Evolutionary conservation across 192 early-diverging fungal genomes (phyloP).

Genomic region (Mortierella alpina): DNA sequence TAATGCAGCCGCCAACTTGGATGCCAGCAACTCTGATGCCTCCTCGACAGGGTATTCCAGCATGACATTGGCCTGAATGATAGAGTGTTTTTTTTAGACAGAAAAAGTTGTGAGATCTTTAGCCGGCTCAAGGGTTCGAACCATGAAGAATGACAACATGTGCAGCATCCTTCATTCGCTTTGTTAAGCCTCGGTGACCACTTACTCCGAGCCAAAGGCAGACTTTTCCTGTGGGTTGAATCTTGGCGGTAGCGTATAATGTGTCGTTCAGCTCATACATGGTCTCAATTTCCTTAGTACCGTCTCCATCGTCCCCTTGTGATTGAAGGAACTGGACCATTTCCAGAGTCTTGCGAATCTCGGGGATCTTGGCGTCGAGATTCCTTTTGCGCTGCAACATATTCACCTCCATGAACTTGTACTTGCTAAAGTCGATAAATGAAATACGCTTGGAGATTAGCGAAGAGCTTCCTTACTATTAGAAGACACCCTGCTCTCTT

Average conservation of each 20-base stretch:
- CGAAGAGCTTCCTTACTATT: background rate
- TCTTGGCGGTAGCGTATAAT: constrained; percentile 85
- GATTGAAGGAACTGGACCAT: constrained; percentile 84
- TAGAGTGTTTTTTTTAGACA: constrained; percentile 1
- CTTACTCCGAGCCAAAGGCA: constrained; percentile 95
- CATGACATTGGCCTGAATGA: constrained; percentile 92
- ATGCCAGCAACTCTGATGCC: constrained; percentile 78
- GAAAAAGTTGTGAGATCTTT: background rate
- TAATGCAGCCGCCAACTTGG: constrained; percentile 81
- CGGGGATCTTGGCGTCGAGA: constrained; percentile 94
- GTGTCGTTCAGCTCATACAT: constrained; percentile 97
- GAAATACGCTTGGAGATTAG: background rate
- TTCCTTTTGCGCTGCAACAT: constrained; percentile 83
- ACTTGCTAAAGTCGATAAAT: constrained; percentile 77
- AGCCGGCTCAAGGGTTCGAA: too few relatives aligned
- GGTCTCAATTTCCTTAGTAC: constrained; percentile 78
- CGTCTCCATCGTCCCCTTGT: constrained; percentile 56
- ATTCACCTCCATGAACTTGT: constrained; percentile 97
- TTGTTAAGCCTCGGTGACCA: background rate
- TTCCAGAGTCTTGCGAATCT: constrained; percentile 93
- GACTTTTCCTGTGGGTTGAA: constrained; percentile 82
- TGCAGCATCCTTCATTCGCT: background rate
- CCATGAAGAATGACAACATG: background rate
- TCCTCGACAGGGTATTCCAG: constrained; percentile 94
- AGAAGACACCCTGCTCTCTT: background rate